phyloP scores from a whole-genome alignment of 345 rosid genomes.

The Moricandia moricandioides region DNA sequence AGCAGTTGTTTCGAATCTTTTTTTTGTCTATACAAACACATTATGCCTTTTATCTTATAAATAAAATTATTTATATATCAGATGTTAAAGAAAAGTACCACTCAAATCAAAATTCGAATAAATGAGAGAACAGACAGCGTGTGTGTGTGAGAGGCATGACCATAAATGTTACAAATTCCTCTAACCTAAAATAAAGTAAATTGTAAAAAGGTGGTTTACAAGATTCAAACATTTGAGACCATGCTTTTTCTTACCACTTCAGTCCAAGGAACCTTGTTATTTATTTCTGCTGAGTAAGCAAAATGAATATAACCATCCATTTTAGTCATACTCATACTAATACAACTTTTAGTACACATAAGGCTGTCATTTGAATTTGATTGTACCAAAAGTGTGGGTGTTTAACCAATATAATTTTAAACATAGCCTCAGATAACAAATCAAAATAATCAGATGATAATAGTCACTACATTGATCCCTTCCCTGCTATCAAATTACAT shows the following conservation, averaged over 20 bases:
- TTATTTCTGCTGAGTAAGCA: slow-evolving; percentile 14
- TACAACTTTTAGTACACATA: not conserved
- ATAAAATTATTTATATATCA: not conserved
- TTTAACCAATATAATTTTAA: not conserved
- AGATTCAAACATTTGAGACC: not conserved
- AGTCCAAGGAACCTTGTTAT: slow-evolving; percentile 30
- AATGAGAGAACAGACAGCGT: slow-evolving; percentile 2
- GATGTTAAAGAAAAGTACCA: slow-evolving; percentile 22
- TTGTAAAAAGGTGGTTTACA: not conserved
- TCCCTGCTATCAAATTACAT: not conserved
- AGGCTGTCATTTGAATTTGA: slow-evolving; percentile 17
- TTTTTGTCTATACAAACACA: not conserved
- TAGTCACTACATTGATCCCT: slow-evolving; percentile 10
- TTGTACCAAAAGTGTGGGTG: not conserved
- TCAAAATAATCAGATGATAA: not conserved
- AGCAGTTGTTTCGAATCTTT: not conserved
- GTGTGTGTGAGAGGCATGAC: slow-evolving; percentile 30
- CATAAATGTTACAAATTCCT: slow-evolving; percentile 29
- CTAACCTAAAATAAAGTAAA: not conserved
- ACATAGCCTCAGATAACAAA: not conserved
- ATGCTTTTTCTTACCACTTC: not conserved
- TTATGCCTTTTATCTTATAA: not conserved
- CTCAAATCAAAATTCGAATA: slow-evolving; percentile 27
- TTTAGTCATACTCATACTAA: slow-evolving; percentile 22
- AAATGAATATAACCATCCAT: slow-evolving; percentile 25